Evolutionary conservation across 169 alveolate genomes (phyloP).

Genomic region (Babesia bovis): DNA sequence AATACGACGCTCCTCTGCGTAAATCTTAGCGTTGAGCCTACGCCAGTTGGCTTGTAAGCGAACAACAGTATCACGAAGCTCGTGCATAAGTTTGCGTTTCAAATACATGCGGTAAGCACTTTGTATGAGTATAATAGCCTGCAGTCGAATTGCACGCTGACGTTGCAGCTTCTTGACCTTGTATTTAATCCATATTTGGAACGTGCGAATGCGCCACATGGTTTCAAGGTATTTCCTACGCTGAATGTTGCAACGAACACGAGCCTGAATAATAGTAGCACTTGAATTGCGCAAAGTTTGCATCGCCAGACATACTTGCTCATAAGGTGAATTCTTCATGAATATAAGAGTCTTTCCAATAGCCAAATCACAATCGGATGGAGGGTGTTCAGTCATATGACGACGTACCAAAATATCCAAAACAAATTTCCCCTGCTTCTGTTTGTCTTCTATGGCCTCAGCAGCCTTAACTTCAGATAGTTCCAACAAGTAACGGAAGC

Average conservation of each 20-base stretch:
- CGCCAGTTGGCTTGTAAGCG: slow-evolving; percentile 51
- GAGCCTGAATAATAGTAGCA: slow-evolving; percentile 63
- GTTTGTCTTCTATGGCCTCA: slow-evolving; percentile 10
- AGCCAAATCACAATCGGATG: slow-evolving; percentile 41
- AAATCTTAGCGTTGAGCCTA: slow-evolving; percentile 2
- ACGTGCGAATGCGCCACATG: slow-evolving; percentile 41
- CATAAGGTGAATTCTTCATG: slow-evolving; percentile 71
- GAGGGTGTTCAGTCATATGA: slow-evolving; percentile 32
- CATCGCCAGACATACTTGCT: slow-evolving; percentile 63
- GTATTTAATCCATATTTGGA: slow-evolving; percentile 72
- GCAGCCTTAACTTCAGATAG: slow-evolving; percentile 40
- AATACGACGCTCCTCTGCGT: slow-evolving; percentile 44
- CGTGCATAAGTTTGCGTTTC: slow-evolving; percentile 10
- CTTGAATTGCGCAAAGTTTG: slow-evolving; percentile 65
- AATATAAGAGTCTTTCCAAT: slow-evolving; percentile 58
- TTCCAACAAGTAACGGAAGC: slow-evolving; percentile 77
- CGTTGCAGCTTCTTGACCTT: slow-evolving; percentile 36
- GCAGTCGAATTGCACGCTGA: slow-evolving; percentile 15
- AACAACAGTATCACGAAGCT: slow-evolving; percentile 3
- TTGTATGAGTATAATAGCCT: slow-evolving; percentile 46
- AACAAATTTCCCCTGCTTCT: slow-evolving; percentile 34
- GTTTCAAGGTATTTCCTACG: slow-evolving; percentile 40
- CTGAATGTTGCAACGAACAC: slow-evolving; percentile 56
- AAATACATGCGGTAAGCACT: slow-evolving; percentile 55
- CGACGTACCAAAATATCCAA: slow-evolving; percentile 41